Base-by-base conservation (phyloP, 257 asterid species). In the Solanum verrucosum region DNA sequence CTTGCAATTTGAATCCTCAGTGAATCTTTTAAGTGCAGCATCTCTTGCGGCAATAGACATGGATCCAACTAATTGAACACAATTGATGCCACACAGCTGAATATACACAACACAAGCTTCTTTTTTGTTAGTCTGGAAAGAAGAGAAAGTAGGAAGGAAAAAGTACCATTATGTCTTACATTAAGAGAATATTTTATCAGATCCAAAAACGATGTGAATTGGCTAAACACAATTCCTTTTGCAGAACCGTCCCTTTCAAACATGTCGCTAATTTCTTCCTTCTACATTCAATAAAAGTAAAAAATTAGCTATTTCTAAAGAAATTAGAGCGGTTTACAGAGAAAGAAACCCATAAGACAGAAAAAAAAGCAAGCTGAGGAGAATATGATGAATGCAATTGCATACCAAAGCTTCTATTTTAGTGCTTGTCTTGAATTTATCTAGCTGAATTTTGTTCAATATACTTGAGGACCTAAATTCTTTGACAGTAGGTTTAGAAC, bases 351-450 rank as follows among this genome's bases (percentile, higher is more conserved):
- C 67, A 56, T 20, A 56, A 56, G 65, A 20, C 25, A 18, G n/a
- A 56, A 56, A 2, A 52, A 49, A 49, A 49, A 37, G 83, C 20
- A 75, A 37, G 40, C 33, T 21, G 52, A 74, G 31, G 31, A 74
- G 83, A 37, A 35, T 74, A 37, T 37, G 52, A 37, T 35, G 52
- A 74, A 74, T 12, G 33, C 27, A 37, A 74, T 74, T 37, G 90
- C 96, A 89, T 93, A 95, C 99, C 98, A 96, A 88, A 67, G 98
- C 98, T 88, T 96, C 99, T 89, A 96, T 95, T 92, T 96, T 96
- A 79, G 98, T 96, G 88, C 98, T 95, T 40, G 98, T 92, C 93
- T 92, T 97, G 90, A 94, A 96, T 86, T 91, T 89, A 60, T 91
- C 88, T 21, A 93, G 93, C 89, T 88, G 92, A 86, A 96, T 93